Percentiles rank a stretch among this genome's conserved stretches.
These are phyloP conservation scores for Peribolospora baueri DNA, from an alignment of 768 basidiomycete species.

Conservation along the genomic window DNA sequence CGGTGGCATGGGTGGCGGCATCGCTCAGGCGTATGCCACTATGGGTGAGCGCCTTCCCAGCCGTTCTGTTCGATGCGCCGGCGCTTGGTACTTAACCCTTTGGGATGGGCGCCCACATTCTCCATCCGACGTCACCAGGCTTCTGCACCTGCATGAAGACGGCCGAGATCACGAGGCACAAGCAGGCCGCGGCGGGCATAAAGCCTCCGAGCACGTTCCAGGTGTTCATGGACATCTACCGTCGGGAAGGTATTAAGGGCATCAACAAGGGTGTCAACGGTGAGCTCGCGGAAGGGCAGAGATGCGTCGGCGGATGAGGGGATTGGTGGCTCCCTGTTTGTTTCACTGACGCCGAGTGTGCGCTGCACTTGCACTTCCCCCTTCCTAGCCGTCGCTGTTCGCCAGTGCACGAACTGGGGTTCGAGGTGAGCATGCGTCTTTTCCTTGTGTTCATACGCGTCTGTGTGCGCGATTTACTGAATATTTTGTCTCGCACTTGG, in stretches of 20 bases:
- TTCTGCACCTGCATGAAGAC: conserved; percentile 99
- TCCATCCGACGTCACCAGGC: conserved; percentile 18
- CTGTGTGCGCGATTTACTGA: background rate
- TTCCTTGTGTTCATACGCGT: background rate
- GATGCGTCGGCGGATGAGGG: no score
- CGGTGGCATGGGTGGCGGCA: conserved; percentile 92
- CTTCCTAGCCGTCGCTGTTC: conserved; percentile 6
- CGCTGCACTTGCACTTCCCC: background rate
- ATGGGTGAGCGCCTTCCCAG: conserved; percentile 42
- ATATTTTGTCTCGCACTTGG: background rate
- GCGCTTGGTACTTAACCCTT: background rate
- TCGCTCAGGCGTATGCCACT: conserved; percentile 96
- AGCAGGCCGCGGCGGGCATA: conserved; percentile 58
- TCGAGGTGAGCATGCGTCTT: conserved; percentile 13
- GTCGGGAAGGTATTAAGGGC: conserved; percentile 72
- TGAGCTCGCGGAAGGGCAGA: conserved; percentile 15
- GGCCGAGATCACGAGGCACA: conserved; percentile 83
- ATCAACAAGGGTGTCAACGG: conserved; percentile 97
- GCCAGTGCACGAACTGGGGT: conserved; percentile 26
- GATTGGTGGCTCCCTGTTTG: no score
- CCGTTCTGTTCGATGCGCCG: background rate
- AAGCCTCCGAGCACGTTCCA: conserved; percentile 71
- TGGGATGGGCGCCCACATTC: background rate
- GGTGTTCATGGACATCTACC: conserved; percentile 83
- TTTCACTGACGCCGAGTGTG: no score